Conservation (phyloP, 2,329 filamentous ascomycete genomes). For the Plenodomus biglobosus region DNA sequence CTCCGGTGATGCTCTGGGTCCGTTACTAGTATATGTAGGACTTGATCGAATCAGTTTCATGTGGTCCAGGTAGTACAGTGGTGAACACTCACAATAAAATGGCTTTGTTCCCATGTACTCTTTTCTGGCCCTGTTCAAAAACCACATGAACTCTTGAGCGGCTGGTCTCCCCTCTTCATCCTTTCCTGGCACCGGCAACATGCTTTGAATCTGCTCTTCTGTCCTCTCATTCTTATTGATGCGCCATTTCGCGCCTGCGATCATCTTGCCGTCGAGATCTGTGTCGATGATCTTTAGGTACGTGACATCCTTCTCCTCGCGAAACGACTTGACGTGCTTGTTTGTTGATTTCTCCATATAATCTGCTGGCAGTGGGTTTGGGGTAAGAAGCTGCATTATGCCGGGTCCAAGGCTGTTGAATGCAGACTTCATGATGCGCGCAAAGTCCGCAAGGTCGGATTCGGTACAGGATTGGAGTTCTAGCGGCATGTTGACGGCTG, state of each 20-base stretch:
- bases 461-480: conserved; percentile 33
- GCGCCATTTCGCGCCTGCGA: conserved; percentile 42
- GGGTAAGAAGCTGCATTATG: conserved; percentile 27
- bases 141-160: conserved; percentile 31
- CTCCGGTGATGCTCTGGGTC: conserved; percentile 46
- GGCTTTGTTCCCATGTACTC: conserved; percentile 40
- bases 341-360: conserved; percentile 20
- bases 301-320: conserved; percentile 28
- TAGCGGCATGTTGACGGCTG: conserved; percentile 37
- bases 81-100: conserved; percentile 32
- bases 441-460: conserved; percentile 33
- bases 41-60: conserved; percentile 12
- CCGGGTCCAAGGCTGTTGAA: conserved; percentile 29
- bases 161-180: conserved; percentile 30
- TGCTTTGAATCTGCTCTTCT: conserved; percentile 34
- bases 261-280: conserved; percentile 34
- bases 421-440: conserved; percentile 30
- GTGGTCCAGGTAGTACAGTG: neutral
- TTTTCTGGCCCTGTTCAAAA: conserved; percentile 26
- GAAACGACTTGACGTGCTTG: conserved; percentile 30
- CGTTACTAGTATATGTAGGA: conserved; percentile 38
- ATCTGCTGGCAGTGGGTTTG: conserved; percentile 20
- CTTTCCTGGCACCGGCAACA: conserved; percentile 28
- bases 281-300: conserved; percentile 41
- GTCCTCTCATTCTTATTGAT: conserved; percentile 36